Evolutionary conservation across 2,329 filamentous ascomycete species (phyloP).

Genomic region (Fusarium illudens): DNA sequence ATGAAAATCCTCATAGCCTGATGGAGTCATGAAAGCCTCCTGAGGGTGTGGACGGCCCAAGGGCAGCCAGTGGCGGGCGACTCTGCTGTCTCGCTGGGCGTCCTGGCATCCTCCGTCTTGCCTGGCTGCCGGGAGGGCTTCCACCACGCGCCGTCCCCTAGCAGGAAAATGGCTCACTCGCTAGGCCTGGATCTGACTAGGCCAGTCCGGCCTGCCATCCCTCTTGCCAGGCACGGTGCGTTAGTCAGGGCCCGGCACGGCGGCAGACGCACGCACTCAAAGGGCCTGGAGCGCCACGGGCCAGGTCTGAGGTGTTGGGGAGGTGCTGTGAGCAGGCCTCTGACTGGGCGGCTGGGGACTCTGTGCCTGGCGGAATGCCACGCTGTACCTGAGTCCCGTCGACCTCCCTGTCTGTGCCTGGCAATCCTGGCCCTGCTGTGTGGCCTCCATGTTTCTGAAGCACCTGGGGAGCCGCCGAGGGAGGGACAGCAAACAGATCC

Average conservation of each 20-base stretch:
- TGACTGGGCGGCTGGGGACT: conserved; percentile 27
- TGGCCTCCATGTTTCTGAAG: conserved; percentile 6
- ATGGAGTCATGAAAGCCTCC: not conserved
- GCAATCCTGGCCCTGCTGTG: conserved; percentile 12
- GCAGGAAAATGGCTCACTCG: conserved; percentile 40
- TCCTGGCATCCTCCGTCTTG: conserved; percentile 10
- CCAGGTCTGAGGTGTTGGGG: not conserved
- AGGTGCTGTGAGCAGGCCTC: conserved; percentile 20
- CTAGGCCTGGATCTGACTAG: conserved; percentile 26
- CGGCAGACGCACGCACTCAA: conserved; percentile 41
- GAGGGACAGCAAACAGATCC: not conserved
- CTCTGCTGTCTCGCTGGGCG: not conserved
- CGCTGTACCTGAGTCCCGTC: conserved; percentile 23
- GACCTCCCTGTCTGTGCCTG: conserved; percentile 30
- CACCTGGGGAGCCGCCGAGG: not conserved
- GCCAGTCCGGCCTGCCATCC: conserved; percentile 9
- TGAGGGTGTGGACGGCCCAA: conserved; percentile 21
- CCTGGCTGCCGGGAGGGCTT: not conserved
- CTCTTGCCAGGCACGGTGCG: conserved; percentile 38
- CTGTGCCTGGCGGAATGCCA: conserved; percentile 31
- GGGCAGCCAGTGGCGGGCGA: conserved; percentile 21
- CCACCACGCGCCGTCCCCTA: conserved; percentile 2
- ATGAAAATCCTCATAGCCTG: conserved; percentile 16
- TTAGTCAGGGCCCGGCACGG: conserved; percentile 40
- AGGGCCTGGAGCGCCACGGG: conserved; percentile 10